Evolutionary conservation across 2,329 filamentous ascomycete species (phyloP).

Genomic region (Monosporascus sp.): DNA sequence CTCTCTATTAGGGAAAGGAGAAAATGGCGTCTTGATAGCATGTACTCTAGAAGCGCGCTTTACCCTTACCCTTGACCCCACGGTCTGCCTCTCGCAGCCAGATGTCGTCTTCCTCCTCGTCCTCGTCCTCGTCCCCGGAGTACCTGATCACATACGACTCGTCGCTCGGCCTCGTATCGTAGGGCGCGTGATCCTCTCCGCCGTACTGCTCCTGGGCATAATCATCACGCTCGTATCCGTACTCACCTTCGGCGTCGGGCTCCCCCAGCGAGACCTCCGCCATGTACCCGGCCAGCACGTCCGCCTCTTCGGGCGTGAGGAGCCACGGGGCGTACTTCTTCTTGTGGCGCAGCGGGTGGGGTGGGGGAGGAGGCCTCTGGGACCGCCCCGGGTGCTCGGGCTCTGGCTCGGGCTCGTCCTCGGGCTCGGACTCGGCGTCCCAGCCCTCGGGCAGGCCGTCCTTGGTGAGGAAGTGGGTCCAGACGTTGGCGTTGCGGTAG

Average conservation of each 20-base stretch:
- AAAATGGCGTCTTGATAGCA: too few species aligned
- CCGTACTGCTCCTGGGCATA: neutral
- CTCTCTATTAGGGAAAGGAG: too few species aligned
- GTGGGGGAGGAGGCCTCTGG: neutral
- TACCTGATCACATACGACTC: neutral
- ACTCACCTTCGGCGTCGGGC: neutral
- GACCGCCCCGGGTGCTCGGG: neutral
- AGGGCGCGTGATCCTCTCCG: neutral
- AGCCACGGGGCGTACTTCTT: neutral
- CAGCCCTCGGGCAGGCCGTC: neutral
- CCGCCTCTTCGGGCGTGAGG: neutral
- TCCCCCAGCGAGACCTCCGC: neutral
- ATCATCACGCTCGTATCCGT: neutral
- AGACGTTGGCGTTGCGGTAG: too few species aligned
- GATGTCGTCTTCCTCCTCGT: constrained; percentile 9
- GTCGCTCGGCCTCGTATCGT: neutral
- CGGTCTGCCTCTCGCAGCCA: constrained; percentile 14
- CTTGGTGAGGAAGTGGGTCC: too few species aligned
- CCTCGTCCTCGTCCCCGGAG: neutral
- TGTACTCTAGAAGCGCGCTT: neutral
- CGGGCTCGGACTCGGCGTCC: neutral
- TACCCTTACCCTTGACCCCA: constrained; percentile 1
- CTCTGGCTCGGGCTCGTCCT: neutral
- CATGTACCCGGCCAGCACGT: neutral
- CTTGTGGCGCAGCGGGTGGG: neutral